Evolutionary conservation across 768 basidiomycete species (phyloP).

Genomic region (Calocybe gangraenosa): DNA sequence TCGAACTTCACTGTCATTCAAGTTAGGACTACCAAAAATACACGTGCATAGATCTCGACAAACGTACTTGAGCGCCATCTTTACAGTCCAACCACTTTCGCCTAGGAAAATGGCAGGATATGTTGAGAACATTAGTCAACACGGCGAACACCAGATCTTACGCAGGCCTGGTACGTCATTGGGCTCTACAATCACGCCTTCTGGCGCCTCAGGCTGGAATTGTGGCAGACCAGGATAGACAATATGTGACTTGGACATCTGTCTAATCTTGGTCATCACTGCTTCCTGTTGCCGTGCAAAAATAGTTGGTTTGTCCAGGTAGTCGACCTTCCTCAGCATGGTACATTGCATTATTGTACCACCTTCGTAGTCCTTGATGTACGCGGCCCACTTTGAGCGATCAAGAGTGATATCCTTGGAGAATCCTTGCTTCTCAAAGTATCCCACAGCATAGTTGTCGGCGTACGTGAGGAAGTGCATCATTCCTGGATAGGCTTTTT

Average conservation of each 20-base stretch:
- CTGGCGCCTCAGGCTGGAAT: slow-evolving; percentile 59
- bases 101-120: slow-evolving; percentile 35
- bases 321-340: slow-evolving; percentile 90
- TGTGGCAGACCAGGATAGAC: slow-evolving; percentile 76
- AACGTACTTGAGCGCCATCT: slow-evolving; percentile 69
- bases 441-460: slow-evolving; percentile 98
- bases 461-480: slow-evolving; percentile 97
- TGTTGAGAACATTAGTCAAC: slow-evolving; percentile 7
- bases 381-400: slow-evolving; percentile 92
- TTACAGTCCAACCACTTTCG: slow-evolving; percentile 90
- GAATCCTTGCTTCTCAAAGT: slow-evolving; percentile 99
- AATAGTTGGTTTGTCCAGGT: slow-evolving; percentile 74
- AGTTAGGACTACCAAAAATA: background rate
- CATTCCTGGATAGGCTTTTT: slow-evolving; percentile 77
- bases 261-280: slow-evolving; percentile 82
- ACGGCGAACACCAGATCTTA: slow-evolving; percentile 31
- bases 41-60: background rate
- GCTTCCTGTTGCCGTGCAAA: slow-evolving; percentile 84
- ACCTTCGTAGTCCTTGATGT: slow-evolving; percentile 99
- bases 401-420: slow-evolving; percentile 95
- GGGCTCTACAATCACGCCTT: slow-evolving; percentile 56
- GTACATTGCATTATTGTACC: slow-evolving; percentile 99
- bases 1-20: slow-evolving; percentile 26
- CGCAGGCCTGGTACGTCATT: slow-evolving; percentile 85
- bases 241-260: slow-evolving; percentile 82